phyloP scores from a whole-genome alignment of 2,329 filamentous ascomycete species.

The Scopulariopsis brevicaulis region DNA sequence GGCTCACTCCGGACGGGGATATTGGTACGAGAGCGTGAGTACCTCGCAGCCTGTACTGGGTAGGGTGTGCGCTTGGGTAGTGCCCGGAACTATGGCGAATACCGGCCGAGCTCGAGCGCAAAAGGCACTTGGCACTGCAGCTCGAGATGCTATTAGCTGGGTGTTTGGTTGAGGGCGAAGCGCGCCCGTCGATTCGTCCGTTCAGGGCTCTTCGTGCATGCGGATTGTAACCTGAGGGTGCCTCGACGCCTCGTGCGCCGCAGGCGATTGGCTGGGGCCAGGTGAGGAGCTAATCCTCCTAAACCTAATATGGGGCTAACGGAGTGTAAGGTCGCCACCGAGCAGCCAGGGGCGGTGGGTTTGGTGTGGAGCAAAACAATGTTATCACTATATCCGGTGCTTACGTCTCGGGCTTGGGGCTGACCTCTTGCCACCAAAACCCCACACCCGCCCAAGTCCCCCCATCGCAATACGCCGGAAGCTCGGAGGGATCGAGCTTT shows the following conservation, averaged over 20 bases:
- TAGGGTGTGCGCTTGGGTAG: background rate
- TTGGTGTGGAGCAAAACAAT: background rate
- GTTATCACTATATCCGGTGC: background rate
- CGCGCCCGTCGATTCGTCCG: background rate
- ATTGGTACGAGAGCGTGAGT: background rate
- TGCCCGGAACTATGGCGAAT: background rate
- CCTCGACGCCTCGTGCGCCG: background rate
- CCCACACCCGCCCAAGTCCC: background rate
- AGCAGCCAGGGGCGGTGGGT: background rate
- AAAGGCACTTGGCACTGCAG: background rate
- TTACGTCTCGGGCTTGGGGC: background rate
- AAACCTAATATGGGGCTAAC: background rate
- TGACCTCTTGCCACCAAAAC: background rate
- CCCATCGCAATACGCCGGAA: background rate
- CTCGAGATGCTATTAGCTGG: background rate
- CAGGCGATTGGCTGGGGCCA: background rate
- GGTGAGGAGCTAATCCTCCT: background rate
- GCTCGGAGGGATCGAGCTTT: background rate
- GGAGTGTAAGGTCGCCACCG: background rate
- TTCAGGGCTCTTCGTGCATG: background rate
- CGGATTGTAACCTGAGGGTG: background rate
- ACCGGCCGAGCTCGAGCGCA: background rate
- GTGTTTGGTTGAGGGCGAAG: background rate
- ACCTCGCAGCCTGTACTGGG: too few species aligned
- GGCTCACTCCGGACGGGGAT: background rate